Conservation (phyloP, 2,329 filamentous ascomycete genomes). For the Graphilbum ipis-grandicollis region DNA sequence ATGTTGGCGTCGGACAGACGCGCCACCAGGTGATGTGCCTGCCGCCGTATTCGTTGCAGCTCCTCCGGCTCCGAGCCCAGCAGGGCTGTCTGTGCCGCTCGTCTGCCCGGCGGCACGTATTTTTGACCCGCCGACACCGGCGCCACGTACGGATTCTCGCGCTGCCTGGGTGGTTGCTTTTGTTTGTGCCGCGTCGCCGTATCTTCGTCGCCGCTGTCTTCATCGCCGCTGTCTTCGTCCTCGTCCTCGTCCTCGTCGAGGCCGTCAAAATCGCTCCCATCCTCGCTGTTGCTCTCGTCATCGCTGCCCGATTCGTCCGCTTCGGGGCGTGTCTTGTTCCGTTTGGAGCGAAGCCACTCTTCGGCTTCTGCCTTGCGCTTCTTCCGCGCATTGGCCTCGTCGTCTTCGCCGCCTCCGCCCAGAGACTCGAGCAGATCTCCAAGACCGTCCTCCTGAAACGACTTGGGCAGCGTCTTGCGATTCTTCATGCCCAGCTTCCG, state of each 20-base stretch:
- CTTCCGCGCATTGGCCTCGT: constrained; percentile 33
- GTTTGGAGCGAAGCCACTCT: constrained; percentile 42
- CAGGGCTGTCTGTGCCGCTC: constrained; percentile 28
- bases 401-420: constrained; percentile 30
- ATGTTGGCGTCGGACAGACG: constrained; percentile 84
- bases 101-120: constrained; percentile 79
- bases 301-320: constrained; percentile 8
- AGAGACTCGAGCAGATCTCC: constrained; percentile 45
- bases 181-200: no score
- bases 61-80: neutral
- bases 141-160: constrained; percentile 78
- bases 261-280: constrained; percentile 11
- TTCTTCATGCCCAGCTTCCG: constrained; percentile 71
- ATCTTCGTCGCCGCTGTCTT: constrained; percentile 12
- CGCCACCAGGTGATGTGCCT: constrained; percentile 80
- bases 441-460: constrained; percentile 68
- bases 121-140: constrained; percentile 43
- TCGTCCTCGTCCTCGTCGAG: constrained; percentile 11
- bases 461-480: constrained; percentile 54
- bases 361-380: constrained; percentile 43
- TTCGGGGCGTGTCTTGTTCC: constrained; percentile 24
- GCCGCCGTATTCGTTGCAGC: constrained; percentile 57
- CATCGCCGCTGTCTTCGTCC: constrained; percentile 14
- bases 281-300: constrained; percentile 12
- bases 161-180: no score